phyloP scores from a whole-genome alignment of 73 alveolate genomes.

The Paramecium octaurelia region DNA sequence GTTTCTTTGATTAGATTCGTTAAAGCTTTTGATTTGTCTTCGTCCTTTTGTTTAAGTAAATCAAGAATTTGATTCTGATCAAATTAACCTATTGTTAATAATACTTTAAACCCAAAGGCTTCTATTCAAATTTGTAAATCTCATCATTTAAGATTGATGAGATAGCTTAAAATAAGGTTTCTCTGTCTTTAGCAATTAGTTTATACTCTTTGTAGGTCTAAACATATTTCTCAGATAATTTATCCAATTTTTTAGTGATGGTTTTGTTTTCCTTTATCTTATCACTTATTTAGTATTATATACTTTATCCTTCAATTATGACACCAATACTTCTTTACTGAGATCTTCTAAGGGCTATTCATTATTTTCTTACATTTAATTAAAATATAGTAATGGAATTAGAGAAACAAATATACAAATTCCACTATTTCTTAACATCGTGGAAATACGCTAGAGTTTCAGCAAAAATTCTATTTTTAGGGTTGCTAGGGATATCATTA shows the following conservation, averaged over 20 bases:
- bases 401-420: neutral
- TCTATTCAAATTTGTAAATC: neutral
- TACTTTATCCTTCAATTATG: neutral
- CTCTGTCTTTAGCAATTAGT: slow-evolving; percentile 46
- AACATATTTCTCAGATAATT: slow-evolving; percentile 50
- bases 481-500: neutral
- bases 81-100: neutral
- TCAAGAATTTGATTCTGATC: slow-evolving; percentile 37
- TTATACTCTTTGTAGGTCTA: slow-evolving; percentile 44
- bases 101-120: neutral
- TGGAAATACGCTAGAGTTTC: neutral
- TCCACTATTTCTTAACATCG: neutral
- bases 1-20: slow-evolving; percentile 46
- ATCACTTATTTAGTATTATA: neutral
- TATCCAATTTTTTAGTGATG: slow-evolving; percentile 22
- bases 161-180: slow-evolving; percentile 23
- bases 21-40: slow-evolving; percentile 13
- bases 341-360: neutral
- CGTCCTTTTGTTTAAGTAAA: slow-evolving; percentile 9
- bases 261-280: slow-evolving; percentile 52
- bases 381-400: slow-evolving; percentile 31
- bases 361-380: neutral
- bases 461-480: neutral
- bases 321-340: neutral
- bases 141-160: slow-evolving; percentile 31